Percentiles rank a stretch among this genome's conserved stretches.
These are phyloP conservation scores for Paraphaeosphaeria minitans DNA, from an alignment of 2,329 filamentous ascomycete genomes.

Conservation along the genomic window DNA sequence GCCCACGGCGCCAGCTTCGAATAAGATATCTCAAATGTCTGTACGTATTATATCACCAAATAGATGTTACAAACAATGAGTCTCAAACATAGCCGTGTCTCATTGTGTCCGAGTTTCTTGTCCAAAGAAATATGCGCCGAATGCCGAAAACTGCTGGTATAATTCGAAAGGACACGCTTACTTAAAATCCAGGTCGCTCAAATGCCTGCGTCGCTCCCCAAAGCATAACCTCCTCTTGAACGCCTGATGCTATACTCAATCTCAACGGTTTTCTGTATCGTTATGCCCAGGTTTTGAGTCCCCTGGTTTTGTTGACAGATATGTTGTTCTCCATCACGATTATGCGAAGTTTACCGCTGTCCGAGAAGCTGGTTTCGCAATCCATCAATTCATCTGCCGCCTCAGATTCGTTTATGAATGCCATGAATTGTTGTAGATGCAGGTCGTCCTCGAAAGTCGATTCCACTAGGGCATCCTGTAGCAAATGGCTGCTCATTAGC, in stretches of 20 bases:
- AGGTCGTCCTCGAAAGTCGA: constrained; percentile 14
- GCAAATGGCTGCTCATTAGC: background rate
- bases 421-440: constrained; percentile 13
- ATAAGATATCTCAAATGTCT: background rate
- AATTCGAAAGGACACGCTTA: background rate
- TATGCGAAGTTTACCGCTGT: constrained; percentile 9
- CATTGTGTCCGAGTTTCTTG: background rate
- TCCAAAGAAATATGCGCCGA: background rate
- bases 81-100: background rate
- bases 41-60: background rate
- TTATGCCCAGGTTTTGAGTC: constrained; percentile 7
- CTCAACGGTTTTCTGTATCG: too few relatives aligned
- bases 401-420: constrained; percentile 12
- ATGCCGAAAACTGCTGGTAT: background rate
- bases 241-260: background rate
- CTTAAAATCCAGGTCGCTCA: background rate
- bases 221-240: background rate
- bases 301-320: constrained; percentile 10
- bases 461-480: constrained; percentile 11
- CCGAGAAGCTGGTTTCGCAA: constrained; percentile 11
- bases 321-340: constrained; percentile 15
- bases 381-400: constrained; percentile 3
- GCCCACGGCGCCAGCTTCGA: background rate
- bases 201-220: background rate
- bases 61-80: background rate